A percentile compares a stretch with the other conserved stretches of the same genome.
These are phyloP conservation scores for Podaxis carcinomalis DNA, from an alignment of 768 basidiomycete species.

Conservation along the genomic window DNA sequence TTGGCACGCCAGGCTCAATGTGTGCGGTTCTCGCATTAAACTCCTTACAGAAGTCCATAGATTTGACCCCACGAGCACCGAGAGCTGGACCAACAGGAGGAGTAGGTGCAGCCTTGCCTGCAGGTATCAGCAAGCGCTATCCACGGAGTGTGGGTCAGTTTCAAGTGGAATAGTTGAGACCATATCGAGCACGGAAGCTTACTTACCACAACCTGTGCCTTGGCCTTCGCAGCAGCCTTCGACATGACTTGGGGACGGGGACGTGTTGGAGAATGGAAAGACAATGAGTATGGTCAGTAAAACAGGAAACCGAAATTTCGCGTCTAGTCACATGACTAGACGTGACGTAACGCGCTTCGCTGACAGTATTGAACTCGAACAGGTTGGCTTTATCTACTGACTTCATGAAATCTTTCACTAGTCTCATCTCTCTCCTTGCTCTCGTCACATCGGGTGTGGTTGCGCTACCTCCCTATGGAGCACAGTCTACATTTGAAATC, in stretches of 20 bases:
- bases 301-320: not conserved
- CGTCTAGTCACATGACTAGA: constrained; percentile 12
- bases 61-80: constrained; percentile 97
- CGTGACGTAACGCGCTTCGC: constrained; percentile 3
- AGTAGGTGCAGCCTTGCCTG: constrained; percentile 93
- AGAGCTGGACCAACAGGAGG: constrained; percentile 97
- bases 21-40: constrained; percentile 97
- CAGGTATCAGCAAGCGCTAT: constrained; percentile 82
- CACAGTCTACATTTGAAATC: constrained; percentile 30
- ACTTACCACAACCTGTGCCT: constrained; percentile 75
- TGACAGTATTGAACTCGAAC: not conserved
- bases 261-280: not conserved
- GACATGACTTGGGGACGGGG: constrained; percentile 47
- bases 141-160: constrained; percentile 13
- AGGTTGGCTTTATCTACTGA: constrained; percentile 2
- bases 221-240: constrained; percentile 55
- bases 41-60: constrained; percentile 99
- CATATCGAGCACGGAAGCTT: not conserved
- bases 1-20: constrained; percentile 78
- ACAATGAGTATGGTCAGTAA: not conserved
- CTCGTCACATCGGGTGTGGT: constrained; percentile 39
- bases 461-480: constrained; percentile 16
- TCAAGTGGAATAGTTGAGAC: constrained; percentile 2
- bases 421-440: constrained; percentile 41
- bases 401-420: constrained; percentile 46